Conservation (phyloP, 345 rosid species). For the Euphorbia lathyris region DNA sequence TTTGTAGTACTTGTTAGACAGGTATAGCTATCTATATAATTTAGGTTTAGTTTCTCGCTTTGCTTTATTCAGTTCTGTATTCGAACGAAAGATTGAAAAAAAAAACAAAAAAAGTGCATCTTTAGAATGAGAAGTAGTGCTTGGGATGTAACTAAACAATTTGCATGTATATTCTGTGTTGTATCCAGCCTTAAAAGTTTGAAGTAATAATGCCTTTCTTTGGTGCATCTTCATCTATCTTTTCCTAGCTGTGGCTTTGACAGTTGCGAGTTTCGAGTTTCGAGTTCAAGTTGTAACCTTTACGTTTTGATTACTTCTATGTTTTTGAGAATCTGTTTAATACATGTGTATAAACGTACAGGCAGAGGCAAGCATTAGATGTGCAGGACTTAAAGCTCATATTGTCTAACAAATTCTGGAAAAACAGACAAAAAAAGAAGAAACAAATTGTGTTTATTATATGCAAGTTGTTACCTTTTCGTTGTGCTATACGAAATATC, state of each 20-base stretch:
- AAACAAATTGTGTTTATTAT: too few relatives aligned
- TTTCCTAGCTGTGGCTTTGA: neutral
- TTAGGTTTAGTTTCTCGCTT: slow-evolving; percentile 24
- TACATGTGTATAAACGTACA: too few relatives aligned
- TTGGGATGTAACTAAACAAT: neutral
- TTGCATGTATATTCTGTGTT: neutral
- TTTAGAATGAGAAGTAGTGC: slow-evolving; percentile 24
- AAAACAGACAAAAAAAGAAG: too few relatives aligned
- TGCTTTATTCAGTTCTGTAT: slow-evolving; percentile 37
- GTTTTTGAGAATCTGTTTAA: too few relatives aligned
- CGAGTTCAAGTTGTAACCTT: neutral
- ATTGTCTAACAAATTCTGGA: too few relatives aligned
- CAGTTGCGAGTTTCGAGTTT: too few relatives aligned
- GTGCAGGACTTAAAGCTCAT: too few relatives aligned
- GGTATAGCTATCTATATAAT: slow-evolving; percentile 22
- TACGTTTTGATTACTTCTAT: too few relatives aligned
- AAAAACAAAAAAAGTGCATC: slow-evolving; percentile 23
- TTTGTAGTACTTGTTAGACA: slow-evolving; percentile 29
- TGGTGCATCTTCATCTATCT: neutral
- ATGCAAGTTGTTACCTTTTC: too few relatives aligned
- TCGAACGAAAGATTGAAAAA: slow-evolving; percentile 12
- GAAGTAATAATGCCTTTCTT: neutral
- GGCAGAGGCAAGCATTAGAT: too few relatives aligned
- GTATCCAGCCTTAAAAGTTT: neutral
- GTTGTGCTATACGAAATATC: too few relatives aligned